A percentile compares a stretch with the other conserved stretches of the same genome.
These are phyloP conservation scores for Scleroderma citrinum DNA, from an alignment of 768 basidiomycete genomes.

Conservation along the genomic window DNA sequence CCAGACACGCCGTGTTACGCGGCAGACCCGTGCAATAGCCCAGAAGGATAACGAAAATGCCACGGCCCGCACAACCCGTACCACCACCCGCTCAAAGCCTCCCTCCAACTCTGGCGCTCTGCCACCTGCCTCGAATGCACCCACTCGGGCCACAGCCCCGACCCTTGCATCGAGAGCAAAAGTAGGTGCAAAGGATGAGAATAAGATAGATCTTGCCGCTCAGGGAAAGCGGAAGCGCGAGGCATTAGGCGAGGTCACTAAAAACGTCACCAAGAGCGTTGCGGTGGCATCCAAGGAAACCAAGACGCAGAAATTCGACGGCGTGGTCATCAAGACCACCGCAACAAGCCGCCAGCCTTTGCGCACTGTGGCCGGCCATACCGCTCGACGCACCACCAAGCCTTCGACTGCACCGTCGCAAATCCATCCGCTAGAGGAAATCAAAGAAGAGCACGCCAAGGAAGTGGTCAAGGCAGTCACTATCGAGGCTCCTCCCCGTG, in stretches of 20 bases:
- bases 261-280: slow-evolving; percentile 37
- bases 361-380: slow-evolving; percentile 40
- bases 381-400: slow-evolving; percentile 35
- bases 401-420: slow-evolving; percentile 18
- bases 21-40: slow-evolving; percentile 46
- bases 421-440: slow-evolving; percentile 20
- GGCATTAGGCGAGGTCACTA: slow-evolving; percentile 65
- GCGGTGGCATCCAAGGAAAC: slow-evolving; percentile 32
- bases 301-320: slow-evolving; percentile 60
- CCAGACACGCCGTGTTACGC: slow-evolving; percentile 62
- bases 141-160: slow-evolving; percentile 37
- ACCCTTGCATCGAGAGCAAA: slow-evolving; percentile 34
- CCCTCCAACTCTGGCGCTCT: slow-evolving; percentile 34
- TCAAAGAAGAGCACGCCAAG: slow-evolving; percentile 31
- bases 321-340: slow-evolving; percentile 51
- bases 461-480: slow-evolving; percentile 19
- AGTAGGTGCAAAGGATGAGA: slow-evolving; percentile 24
- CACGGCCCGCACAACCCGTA: slow-evolving; percentile 54
- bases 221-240: slow-evolving; percentile 72
- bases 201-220: slow-evolving; percentile 41
- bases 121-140: slow-evolving; percentile 30
- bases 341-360: slow-evolving; percentile 44
- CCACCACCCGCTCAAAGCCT: slow-evolving; percentile 55
- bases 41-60: slow-evolving; percentile 67
- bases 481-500: slow-evolving; percentile 15